Base-by-base conservation (phyloP, 371 early-diverging fungal species). In the Rhizopus stolonifer region DNA sequence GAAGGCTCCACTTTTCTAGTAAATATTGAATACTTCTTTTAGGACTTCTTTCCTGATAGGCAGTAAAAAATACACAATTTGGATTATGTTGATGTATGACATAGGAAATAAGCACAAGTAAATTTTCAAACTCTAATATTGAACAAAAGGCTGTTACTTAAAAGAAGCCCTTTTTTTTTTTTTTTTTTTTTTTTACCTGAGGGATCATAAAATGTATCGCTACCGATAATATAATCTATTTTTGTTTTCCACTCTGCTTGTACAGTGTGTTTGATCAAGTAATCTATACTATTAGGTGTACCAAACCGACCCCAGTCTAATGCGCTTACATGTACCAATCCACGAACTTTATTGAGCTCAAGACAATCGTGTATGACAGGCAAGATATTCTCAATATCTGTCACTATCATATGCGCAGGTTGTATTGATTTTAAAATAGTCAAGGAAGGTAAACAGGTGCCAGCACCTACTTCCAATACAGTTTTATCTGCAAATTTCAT, bases 131-230 rank as follows among this genome's bases (percentile, higher is more conserved):
- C 29, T 82, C 83, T 82, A 62, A 8, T 29, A 39, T n/a, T n/a
- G n/a, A n/a, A n/a, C n/a, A n/a, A n/a, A n/a, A n/a, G n/a, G n/a
- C n/a, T n/a, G n/a, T n/a, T n/a, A n/a, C n/a, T n/a, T 46, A 11
- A 17, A 18, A 24, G 4, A 6, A 42, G 7, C 19, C 8, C 13
- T 21, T 2, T 19, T 13, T 1, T 21, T 42, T 11, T 29, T 32
- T 49, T 43, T 13, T 40, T 5, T 18, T 17, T 10, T 3, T 49
- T 29, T 8, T 38, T 67, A 80, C 82, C 76, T 46, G 63, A 58
- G 4, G 83, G 83, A 45, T 83, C 73, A 60, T 83, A 83, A 51
- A 83, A 79, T 0, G 81, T 79, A 46, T 83, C 83, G 42, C 81
- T 80, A 2, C 83, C 83, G 34, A 83, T 48, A 13, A 83, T 72